Evolutionary conservation across 805 yeast species (phyloP).

Genomic region (Yamadazyma takamatsuzukensis): DNA sequence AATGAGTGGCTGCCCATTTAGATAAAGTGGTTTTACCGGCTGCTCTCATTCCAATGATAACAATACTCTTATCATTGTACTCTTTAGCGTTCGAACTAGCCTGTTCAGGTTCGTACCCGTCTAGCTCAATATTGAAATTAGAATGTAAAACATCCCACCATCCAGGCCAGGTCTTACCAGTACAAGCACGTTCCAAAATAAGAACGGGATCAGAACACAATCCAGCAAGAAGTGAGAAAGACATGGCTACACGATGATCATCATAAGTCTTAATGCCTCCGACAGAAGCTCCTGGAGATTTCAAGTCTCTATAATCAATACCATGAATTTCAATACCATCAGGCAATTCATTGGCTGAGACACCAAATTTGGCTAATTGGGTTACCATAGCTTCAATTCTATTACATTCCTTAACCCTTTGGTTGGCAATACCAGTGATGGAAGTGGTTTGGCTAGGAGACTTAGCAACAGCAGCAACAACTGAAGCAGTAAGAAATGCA

Average conservation of each 20-base stretch:
- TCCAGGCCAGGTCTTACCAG: conserved; percentile 99
- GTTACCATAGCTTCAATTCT: conserved; percentile 92
- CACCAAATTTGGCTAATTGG: conserved; percentile 89
- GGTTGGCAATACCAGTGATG: conserved; percentile 95
- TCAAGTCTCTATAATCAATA: conserved; percentile 45
- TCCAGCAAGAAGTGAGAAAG: conserved; percentile 85
- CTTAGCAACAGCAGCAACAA: conserved; percentile 88
- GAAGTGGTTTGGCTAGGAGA: conserved; percentile 52
- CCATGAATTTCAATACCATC: conserved; percentile 93
- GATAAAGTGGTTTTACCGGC: conserved; percentile 92
- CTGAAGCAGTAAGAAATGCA: conserved; percentile 94
- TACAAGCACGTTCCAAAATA: conserved; percentile 84
- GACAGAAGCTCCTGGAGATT: conserved; percentile 46
- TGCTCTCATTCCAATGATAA: conserved; percentile 96
- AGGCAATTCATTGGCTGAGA: conserved; percentile 73
- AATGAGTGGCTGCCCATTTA: conserved; percentile 65
- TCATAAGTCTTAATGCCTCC: conserved; percentile 78
- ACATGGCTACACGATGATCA: conserved; percentile 98
- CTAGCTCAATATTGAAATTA: conserved; percentile 57
- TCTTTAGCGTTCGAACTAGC: conserved; percentile 6
- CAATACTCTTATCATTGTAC: conserved; percentile 51
- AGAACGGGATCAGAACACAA: conserved; percentile 59
- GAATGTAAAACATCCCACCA: conserved; percentile 96
- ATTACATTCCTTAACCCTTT: conserved; percentile 96
- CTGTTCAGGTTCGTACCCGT: conserved; percentile 61